These are phyloP conservation scores for Raphanus sativus DNA, from an alignment of 345 rosid species.

Conservation along the genomic window DNA sequence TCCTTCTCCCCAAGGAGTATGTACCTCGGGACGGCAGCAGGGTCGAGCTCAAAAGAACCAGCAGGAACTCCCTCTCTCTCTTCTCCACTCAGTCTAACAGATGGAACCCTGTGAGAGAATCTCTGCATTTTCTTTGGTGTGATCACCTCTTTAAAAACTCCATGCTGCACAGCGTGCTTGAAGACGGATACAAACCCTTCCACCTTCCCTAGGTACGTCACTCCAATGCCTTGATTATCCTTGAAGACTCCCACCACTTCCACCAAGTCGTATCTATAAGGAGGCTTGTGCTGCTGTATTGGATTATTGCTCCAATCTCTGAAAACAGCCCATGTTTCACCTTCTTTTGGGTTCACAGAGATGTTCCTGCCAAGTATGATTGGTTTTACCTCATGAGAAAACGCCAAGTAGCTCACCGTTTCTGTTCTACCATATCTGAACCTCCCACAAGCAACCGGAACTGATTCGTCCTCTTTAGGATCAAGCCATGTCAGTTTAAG, in stretches of 20 bases:
- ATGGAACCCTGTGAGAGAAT: slow-evolving; percentile 76
- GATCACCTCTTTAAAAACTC: slow-evolving; percentile 34
- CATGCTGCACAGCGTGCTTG: slow-evolving; percentile 34
- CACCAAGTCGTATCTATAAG: slow-evolving; percentile 60
- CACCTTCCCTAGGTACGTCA: slow-evolving; percentile 62
- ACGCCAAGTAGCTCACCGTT: slow-evolving; percentile 43
- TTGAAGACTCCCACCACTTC: slow-evolving; percentile 53
- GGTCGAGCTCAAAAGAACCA: slow-evolving; percentile 40
- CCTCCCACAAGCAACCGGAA: slow-evolving; percentile 68
- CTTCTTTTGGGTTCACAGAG: slow-evolving; percentile 57
- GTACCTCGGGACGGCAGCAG: neutral
- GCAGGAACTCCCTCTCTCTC: slow-evolving; percentile 66
- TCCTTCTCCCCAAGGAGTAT: neutral
- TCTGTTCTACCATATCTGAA: slow-evolving; percentile 40
- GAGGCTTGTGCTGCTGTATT: slow-evolving; percentile 47
- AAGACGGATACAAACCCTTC: slow-evolving; percentile 71
- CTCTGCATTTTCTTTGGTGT: slow-evolving; percentile 45
- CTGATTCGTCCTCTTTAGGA: slow-evolving; percentile 30
- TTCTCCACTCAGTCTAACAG: slow-evolving; percentile 56
- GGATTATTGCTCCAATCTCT: slow-evolving; percentile 61
- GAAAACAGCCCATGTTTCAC: slow-evolving; percentile 90
- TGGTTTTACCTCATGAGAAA: slow-evolving; percentile 57
- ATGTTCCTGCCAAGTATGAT: slow-evolving; percentile 23
- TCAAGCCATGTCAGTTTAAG: slow-evolving; percentile 65
- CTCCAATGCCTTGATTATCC: slow-evolving; percentile 49